Conservation (phyloP, 306 rosid species). For the Pterocarpus macrocarpus region DNA sequence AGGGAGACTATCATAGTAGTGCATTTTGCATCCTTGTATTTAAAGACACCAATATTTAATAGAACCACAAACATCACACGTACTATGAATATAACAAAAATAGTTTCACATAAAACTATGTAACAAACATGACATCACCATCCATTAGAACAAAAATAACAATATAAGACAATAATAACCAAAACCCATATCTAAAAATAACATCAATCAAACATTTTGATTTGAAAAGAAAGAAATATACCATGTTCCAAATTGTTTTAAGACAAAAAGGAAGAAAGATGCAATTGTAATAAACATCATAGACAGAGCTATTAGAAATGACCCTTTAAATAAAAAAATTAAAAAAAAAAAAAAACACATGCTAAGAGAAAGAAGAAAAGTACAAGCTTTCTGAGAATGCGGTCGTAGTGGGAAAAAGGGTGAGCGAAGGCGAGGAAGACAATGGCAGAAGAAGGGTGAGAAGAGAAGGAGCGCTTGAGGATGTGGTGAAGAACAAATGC, state of each 20-base stretch:
- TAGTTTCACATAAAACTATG: background rate
- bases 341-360: background rate
- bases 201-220: background rate
- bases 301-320: background rate
- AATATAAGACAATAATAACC: background rate
- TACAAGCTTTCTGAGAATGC: slow-evolving; percentile 85
- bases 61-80: slow-evolving; percentile 13
- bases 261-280: too few relatives aligned
- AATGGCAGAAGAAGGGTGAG: slow-evolving; percentile 61
- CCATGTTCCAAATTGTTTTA: background rate
- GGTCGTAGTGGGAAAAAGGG: slow-evolving; percentile 83
- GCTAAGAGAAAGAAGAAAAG: background rate
- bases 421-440: slow-evolving; percentile 81
- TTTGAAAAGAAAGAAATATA: background rate
- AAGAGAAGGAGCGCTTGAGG: slow-evolving; percentile 71
- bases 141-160: background rate
- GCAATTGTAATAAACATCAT: background rate
- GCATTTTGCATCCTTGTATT: background rate
- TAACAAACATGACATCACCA: background rate
- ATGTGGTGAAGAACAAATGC: slow-evolving; percentile 90
- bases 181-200: background rate
- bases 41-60: background rate
- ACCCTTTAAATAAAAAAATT: background rate
- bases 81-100: background rate
- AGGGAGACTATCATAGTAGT: background rate